Conservation (phyloP, 257 asterid species). For the Orobanche coerulescens region DNA sequence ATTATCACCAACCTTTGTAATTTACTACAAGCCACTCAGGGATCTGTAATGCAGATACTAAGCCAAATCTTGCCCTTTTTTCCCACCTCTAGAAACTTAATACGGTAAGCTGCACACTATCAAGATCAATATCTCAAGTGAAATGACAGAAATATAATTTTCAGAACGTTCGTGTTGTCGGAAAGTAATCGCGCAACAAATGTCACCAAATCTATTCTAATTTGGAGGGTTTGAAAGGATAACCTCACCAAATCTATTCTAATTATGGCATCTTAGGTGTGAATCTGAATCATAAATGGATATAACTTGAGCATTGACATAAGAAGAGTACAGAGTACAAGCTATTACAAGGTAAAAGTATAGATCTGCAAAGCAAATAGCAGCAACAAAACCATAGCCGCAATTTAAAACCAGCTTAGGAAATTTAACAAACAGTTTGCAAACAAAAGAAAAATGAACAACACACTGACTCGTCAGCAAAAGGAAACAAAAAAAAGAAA, state of each 20-base stretch:
- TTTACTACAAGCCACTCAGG: too few relatives aligned
- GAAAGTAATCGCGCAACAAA: too few relatives aligned
- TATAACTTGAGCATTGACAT: too few relatives aligned
- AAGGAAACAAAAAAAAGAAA: not conserved
- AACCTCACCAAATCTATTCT: too few relatives aligned
- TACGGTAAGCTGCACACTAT: conserved; percentile 14
- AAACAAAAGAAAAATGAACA: conserved; percentile 15
- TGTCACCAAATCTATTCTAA: too few relatives aligned
- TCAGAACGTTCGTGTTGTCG: not conserved
- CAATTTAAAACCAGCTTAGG: conserved; percentile 3
- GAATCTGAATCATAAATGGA: too few relatives aligned
- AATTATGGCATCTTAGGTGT: too few relatives aligned
- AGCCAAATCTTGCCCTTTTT: too few relatives aligned
- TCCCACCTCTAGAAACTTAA: not conserved
- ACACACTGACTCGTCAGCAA: conserved; percentile 1
- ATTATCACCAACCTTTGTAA: too few relatives aligned
- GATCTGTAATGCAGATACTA: not conserved
- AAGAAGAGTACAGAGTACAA: too few relatives aligned
- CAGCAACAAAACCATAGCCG: conserved; percentile 1
- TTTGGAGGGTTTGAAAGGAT: too few relatives aligned
- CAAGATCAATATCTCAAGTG: not conserved
- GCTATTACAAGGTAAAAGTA: too few relatives aligned
- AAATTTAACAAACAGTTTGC: not conserved
- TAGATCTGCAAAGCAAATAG: conserved; percentile 25
- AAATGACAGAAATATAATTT: not conserved